A percentile compares a stretch with the other conserved stretches of the same genome.
phyloP scores from a whole-genome alignment of 179 eudicot genomes.

The Carnegiea gigantea region DNA sequence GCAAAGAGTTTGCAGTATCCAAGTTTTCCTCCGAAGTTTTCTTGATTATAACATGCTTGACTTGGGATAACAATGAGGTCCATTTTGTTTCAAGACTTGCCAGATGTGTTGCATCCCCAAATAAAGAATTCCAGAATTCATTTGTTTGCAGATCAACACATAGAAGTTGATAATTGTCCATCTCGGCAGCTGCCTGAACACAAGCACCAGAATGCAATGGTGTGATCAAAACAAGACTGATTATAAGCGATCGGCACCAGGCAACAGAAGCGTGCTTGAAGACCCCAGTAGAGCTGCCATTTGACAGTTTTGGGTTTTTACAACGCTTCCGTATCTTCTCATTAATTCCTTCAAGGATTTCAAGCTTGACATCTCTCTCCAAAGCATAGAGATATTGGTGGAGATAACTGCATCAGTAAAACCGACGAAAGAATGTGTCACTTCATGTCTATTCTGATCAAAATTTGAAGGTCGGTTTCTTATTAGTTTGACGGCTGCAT shows the following conservation, averaged over 20 bases:
- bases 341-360: constrained; percentile 79
- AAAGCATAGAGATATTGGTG: constrained; percentile 73
- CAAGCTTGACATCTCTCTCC: constrained; percentile 72
- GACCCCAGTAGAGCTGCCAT: constrained; percentile 63
- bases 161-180: constrained; percentile 62
- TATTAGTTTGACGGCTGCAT: background rate
- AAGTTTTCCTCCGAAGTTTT: constrained; percentile 70
- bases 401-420: constrained; percentile 55
- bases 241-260: constrained; percentile 84
- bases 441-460: background rate
- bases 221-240: constrained; percentile 70
- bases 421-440: constrained; percentile 11
- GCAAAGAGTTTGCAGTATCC: constrained; percentile 69
- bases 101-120: constrained; percentile 59
- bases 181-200: constrained; percentile 37
- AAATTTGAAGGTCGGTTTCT: background rate
- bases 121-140: constrained; percentile 75
- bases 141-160: constrained; percentile 70
- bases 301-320: constrained; percentile 88
- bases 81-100: constrained; percentile 67
- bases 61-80: constrained; percentile 59
- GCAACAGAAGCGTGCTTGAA: constrained; percentile 84
- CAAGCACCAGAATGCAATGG: constrained; percentile 46
- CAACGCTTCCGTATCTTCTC: constrained; percentile 93
- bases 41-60: constrained; percentile 66